Conservation (phyloP, 768 basidiomycete genomes). For the Boletus patriciae region DNA sequence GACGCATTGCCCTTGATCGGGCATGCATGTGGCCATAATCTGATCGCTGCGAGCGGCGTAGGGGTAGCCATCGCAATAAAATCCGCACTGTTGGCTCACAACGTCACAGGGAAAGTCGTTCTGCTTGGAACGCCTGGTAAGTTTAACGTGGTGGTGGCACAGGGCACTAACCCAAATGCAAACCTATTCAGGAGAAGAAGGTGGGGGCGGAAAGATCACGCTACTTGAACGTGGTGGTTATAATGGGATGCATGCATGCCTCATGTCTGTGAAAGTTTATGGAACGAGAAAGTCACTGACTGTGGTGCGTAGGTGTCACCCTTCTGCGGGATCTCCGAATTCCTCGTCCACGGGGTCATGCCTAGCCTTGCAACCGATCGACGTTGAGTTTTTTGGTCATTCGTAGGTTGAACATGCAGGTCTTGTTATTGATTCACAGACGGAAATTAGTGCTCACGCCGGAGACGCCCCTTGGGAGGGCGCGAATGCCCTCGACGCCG, state of each 20-base stretch:
- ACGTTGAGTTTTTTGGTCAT: slow-evolving; percentile 73
- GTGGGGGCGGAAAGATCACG: slow-evolving; percentile 73
- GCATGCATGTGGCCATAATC: slow-evolving; percentile 78
- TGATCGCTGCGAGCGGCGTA: slow-evolving; percentile 77
- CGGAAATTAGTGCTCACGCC: slow-evolving; percentile 63
- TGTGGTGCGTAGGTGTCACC: slow-evolving; percentile 62
- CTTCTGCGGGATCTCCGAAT: slow-evolving; percentile 53
- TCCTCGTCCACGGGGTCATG: slow-evolving; percentile 53
- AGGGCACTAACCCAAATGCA: not conserved
- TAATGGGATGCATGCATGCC: slow-evolving; percentile 74
- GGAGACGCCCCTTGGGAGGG: slow-evolving; percentile 86
- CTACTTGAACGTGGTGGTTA: slow-evolving; percentile 77
- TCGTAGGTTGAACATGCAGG: slow-evolving; percentile 44
- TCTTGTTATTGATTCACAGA: slow-evolving; percentile 2
- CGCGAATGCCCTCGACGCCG: slow-evolving; percentile 84
- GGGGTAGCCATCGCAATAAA: slow-evolving; percentile 74
- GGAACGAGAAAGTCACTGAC: slow-evolving; percentile 16
- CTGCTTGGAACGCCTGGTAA: slow-evolving; percentile 77
- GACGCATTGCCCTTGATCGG: slow-evolving; percentile 54
- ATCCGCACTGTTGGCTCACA: slow-evolving; percentile 60
- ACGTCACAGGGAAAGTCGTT: slow-evolving; percentile 65
- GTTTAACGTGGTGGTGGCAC: slow-evolving; percentile 2
- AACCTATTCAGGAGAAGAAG: slow-evolving; percentile 63
- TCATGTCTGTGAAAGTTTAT: slow-evolving; percentile 52
- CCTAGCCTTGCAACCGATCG: slow-evolving; percentile 62